Conservation (phyloP, 2,329 filamentous ascomycete species). For the Chaetomium olivaceum region DNA sequence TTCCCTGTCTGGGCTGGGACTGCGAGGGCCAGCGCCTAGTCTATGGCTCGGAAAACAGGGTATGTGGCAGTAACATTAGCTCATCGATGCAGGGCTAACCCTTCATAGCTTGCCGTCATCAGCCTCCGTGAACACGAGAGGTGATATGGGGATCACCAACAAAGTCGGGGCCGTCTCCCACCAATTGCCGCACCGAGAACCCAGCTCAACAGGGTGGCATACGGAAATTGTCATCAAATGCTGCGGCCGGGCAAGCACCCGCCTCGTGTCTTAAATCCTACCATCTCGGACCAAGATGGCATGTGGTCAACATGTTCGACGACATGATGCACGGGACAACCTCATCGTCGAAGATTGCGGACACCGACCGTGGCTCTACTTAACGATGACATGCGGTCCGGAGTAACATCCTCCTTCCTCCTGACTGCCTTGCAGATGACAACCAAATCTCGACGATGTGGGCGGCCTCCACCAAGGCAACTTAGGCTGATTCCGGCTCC, state of each 20-base stretch:
- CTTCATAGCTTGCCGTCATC: conserved; percentile 36
- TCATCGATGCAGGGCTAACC: conserved; percentile 25
- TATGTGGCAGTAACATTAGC: conserved; percentile 43
- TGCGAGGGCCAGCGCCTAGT: conserved; percentile 61
- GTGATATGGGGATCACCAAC: not conserved
- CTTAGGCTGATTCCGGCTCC: not conserved
- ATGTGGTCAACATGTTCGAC: not conserved
- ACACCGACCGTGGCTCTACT: not conserved
- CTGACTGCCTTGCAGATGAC: not conserved
- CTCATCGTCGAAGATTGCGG: not conserved
- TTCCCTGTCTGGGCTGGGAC: conserved; percentile 64
- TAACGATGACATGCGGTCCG: not conserved
- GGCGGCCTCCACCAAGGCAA: not conserved
- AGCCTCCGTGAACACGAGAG: conserved; percentile 33
- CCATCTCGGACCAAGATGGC: not conserved
- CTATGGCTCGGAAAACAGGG: conserved; percentile 63
- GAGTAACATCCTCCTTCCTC: not conserved
- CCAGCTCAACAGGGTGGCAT: not conserved
- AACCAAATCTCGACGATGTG: not conserved
- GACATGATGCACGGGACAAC: not conserved
- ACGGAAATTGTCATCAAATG: not conserved
- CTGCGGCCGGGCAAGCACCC: not conserved
- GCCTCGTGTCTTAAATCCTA: not conserved
- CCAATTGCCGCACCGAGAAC: not conserved
- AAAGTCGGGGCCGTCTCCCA: not conserved